These are phyloP conservation scores for Fusarium domesticum DNA, from an alignment of 2,329 filamentous ascomycete species.

Conservation along the genomic window DNA sequence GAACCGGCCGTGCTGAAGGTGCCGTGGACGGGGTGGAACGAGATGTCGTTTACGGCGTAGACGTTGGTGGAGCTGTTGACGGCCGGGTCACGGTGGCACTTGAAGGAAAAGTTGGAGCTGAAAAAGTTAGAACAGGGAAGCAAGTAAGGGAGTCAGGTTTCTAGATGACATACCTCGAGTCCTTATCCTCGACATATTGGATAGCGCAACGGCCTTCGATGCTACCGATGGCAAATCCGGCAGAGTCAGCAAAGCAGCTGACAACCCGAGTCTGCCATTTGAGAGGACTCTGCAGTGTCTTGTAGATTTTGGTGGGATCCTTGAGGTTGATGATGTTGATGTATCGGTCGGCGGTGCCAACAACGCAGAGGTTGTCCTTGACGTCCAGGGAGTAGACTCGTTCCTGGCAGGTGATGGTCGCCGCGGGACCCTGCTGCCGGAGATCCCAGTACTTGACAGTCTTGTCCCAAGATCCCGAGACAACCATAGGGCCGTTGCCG, in stretches of 20 bases:
- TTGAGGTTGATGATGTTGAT: conserved; percentile 93
- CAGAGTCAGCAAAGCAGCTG: conserved; percentile 88
- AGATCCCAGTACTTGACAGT: conserved; percentile 88
- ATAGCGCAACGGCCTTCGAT: conserved; percentile 98
- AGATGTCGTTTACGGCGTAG: conserved; percentile 94
- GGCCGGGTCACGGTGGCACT: conserved; percentile 87
- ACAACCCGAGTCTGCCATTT: conserved; percentile 98
- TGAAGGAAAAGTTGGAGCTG: conserved; percentile 96
- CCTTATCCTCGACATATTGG: conserved; percentile 97
- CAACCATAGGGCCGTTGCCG: conserved; percentile 72
- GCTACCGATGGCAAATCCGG: conserved; percentile 90
- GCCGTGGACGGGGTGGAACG: conserved; percentile 92
- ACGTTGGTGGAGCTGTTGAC: conserved; percentile 79
- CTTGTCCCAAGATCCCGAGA: conserved; percentile 92
- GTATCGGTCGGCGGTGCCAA: conserved; percentile 91
- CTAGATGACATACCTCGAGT: conserved; percentile 58
- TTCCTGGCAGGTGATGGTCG: conserved; percentile 66
- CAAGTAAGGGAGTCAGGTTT: not conserved
- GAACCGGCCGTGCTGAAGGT: conserved; percentile 97
- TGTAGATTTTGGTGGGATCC: conserved; percentile 88
- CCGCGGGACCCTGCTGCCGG: conserved; percentile 62
- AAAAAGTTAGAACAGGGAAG: conserved; percentile 8
- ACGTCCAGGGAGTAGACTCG: conserved; percentile 91
- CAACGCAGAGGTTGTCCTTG: conserved; percentile 79
- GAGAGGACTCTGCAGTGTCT: conserved; percentile 89